Base-by-base conservation (phyloP, 139 green algal genomes). In the Micromonas pusilla region DNA sequence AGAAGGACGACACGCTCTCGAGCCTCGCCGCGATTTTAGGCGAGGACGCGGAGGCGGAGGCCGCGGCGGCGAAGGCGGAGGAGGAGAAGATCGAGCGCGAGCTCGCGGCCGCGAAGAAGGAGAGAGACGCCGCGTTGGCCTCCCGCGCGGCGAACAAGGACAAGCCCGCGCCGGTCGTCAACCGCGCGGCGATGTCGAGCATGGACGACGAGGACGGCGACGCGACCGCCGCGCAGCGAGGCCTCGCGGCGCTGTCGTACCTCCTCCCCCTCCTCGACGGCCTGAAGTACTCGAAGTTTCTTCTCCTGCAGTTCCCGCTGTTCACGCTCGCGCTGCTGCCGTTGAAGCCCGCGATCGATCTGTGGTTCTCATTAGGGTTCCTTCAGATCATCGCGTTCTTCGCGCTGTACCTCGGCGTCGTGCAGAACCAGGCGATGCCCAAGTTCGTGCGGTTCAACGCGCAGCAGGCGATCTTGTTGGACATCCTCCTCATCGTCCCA, bases 401-500 rank as follows among this genome's bases (percentile, higher is more conserved):
- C 38, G 79, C 53, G 23, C 53, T 81, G 36, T 83, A 83, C 34
- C 54, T 79, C 33, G 79, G 79, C 36, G 32, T 83, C 28, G 76
- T 76, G 0, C 63, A 83, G 28, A 83, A 83, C 57, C 57, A 76
- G 52, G 64, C 70, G 37, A 70, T 83, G 36, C 32, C 25, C 20
- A 25, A 37, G 19, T 83, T 83, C 76, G 60, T 78, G n/a, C 30
- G 79, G 0, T 80, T 81, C 37, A 72, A 83, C 68, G 79, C 79
- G 20, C 67, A 80, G 33, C 79, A 83, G 52, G 71, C 79, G 32
- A 73, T 83, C n/a, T 2, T 83, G n/a, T 33, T 83, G 36, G 79
- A 83, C 62, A 82, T 83, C 26, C n/a, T 83, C 26, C 37, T 83
- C 20, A 83, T 83, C 67, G 9, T 82, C 23, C 77, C 77, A 37